phyloP scores from a whole-genome alignment of 176 grass and related monocot species.

The Raddia guianensis region DNA sequence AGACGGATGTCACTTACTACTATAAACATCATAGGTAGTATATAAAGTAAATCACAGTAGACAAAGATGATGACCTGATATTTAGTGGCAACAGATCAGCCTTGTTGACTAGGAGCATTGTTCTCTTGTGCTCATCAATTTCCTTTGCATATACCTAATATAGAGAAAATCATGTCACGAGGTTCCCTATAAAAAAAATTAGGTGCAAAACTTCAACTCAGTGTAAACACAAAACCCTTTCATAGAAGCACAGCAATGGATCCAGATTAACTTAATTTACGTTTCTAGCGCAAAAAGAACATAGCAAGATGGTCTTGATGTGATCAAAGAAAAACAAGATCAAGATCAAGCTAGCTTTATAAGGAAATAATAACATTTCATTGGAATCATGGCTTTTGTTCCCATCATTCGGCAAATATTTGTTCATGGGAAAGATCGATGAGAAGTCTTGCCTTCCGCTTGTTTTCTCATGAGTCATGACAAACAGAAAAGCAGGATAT shows the following conservation, averaged over 20 bases:
- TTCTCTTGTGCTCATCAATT: conserved; percentile 85
- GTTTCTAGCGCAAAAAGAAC: background rate
- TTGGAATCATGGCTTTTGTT: background rate
- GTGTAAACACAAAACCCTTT: background rate
- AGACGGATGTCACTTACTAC: conserved; percentile 1
- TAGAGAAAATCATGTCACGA: conserved; percentile 32
- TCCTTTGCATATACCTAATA: conserved; percentile 75
- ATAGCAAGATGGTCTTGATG: background rate
- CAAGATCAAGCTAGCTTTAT: background rate
- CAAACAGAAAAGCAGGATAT: background rate
- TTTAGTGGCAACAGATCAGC: conserved; percentile 81
- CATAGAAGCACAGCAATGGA: background rate
- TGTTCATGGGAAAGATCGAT: background rate
- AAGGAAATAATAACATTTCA: background rate
- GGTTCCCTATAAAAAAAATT: background rate
- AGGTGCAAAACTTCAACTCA: background rate
- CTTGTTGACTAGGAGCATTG: conserved; percentile 95
- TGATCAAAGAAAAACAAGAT: background rate
- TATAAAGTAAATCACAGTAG: conserved; percentile 13
- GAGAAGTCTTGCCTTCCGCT: background rate
- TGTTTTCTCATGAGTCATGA: background rate
- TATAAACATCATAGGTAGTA: conserved; percentile 4
- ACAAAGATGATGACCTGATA: conserved; percentile 58
- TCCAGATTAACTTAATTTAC: background rate
- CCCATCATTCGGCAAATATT: background rate